Evolutionary conservation across 768 basidiomycete species (phyloP).

Genomic region (Lactarius tabidus): DNA sequence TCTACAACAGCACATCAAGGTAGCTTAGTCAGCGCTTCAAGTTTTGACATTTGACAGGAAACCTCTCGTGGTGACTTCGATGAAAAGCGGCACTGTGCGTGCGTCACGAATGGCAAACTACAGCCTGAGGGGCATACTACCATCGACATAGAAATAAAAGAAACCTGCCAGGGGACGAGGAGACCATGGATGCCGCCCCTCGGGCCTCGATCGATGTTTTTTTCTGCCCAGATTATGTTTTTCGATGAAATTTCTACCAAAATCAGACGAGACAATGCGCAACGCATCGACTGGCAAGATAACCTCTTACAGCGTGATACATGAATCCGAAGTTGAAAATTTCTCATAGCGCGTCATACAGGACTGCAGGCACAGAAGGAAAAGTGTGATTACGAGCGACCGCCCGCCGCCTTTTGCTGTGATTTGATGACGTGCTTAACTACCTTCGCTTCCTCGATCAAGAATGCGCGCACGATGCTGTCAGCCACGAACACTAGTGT

Average conservation of each 20-base stretch:
- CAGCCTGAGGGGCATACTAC: no score
- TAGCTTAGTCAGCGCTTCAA: no score
- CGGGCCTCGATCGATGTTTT: neutral
- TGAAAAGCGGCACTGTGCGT: no score
- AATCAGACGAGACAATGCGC: no score
- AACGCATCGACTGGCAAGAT: no score
- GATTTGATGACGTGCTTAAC: conserved; percentile 99
- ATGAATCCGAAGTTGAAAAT: neutral
- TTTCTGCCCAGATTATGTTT: neutral
- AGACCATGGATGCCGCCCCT: neutral
- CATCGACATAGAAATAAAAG: neutral
- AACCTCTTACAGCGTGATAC: neutral
- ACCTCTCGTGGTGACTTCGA: no score
- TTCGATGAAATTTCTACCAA: no score
- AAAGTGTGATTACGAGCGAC: conserved; percentile 24
- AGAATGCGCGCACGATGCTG: conserved; percentile 96
- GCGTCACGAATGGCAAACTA: no score
- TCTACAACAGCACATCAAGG: no score
- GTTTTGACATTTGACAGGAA: no score
- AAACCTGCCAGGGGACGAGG: neutral
- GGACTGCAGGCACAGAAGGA: neutral
- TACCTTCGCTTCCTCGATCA: conserved; percentile 99
- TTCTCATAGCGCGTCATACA: conserved; percentile 9
- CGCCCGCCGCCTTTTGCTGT: conserved; percentile 46
- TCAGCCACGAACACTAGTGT: neutral